These are phyloP conservation scores for Mollisia scopiformis DNA, from an alignment of 2,329 filamentous ascomycete genomes.

Conservation along the genomic window DNA sequence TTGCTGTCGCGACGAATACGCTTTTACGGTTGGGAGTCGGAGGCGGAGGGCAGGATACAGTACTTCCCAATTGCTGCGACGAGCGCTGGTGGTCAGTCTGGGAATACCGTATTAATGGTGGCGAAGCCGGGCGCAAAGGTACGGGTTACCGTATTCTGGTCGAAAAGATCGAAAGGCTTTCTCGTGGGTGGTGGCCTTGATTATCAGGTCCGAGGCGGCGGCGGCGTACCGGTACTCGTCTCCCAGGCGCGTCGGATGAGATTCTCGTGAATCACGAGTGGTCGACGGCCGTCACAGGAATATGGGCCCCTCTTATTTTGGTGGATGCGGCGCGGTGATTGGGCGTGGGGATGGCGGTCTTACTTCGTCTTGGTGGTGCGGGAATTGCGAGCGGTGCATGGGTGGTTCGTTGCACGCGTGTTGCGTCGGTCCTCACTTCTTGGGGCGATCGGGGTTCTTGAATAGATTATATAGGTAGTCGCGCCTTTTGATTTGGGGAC, in stretches of 20 bases:
- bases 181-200: not conserved
- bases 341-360: not conserved
- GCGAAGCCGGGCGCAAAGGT: no score
- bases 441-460: conserved; percentile 25
- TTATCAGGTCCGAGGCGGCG: not conserved
- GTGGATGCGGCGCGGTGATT: not conserved
- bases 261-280: no score
- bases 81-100: not conserved
- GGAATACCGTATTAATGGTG: not conserved
- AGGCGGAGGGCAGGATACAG: not conserved
- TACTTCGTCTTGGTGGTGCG: not conserved
- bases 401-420: conserved; percentile 10
- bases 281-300: not conserved
- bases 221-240: no score
- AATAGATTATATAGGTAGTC: no score
- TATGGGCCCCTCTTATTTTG: not conserved
- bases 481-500: not conserved
- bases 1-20: not conserved
- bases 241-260: no score
- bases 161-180: no score
- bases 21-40: not conserved
- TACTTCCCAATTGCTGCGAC: not conserved
- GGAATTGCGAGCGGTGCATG: not conserved
- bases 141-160: no score
- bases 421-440: conserved; percentile 14